These are phyloP conservation scores for Serendipita sp. DNA, from an alignment of 768 basidiomycete genomes.

Conservation along the genomic window DNA sequence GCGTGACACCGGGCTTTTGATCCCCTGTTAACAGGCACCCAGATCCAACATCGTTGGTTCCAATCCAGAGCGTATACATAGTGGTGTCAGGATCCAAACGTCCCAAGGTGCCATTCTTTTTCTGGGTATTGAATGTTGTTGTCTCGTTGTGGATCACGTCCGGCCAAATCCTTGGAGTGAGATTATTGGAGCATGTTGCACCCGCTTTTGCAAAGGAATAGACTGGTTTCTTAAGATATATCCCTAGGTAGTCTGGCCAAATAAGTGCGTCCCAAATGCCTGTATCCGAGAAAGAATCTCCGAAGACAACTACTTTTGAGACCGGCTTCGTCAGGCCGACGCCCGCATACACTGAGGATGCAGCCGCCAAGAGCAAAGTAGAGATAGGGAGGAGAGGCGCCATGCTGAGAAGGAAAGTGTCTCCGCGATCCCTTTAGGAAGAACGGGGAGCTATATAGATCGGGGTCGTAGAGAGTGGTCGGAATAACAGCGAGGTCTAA, in stretches of 20 bases:
- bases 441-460: too few relatives aligned
- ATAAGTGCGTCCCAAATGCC: conserved; percentile 11
- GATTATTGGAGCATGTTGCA: conserved; percentile 44
- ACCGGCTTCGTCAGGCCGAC: background rate
- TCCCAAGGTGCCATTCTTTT: conserved; percentile 9
- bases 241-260: conserved; percentile 12
- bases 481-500: too few relatives aligned
- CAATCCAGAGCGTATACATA: conserved; percentile 52
- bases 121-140: conserved; percentile 28
- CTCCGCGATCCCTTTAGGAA: too few relatives aligned
- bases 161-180: conserved; percentile 26
- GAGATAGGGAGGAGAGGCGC: too few relatives aligned
- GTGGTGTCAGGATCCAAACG: conserved; percentile 33
- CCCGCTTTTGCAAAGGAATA: conserved; percentile 43
- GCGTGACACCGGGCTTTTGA: conserved; percentile 29
- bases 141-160: conserved; percentile 43
- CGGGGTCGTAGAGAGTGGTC: too few relatives aligned
- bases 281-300: background rate
- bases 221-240: background rate
- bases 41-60: conserved; percentile 38
- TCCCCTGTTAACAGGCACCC: conserved; percentile 38
- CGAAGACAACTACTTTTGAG: background rate
- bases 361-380: too few relatives aligned
- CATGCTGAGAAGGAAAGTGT: too few relatives aligned
- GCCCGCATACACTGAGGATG: background rate